Conservation (phyloP, 2,329 filamentous ascomycete species). For the Aspergillus brunneoviolaceus region DNA sequence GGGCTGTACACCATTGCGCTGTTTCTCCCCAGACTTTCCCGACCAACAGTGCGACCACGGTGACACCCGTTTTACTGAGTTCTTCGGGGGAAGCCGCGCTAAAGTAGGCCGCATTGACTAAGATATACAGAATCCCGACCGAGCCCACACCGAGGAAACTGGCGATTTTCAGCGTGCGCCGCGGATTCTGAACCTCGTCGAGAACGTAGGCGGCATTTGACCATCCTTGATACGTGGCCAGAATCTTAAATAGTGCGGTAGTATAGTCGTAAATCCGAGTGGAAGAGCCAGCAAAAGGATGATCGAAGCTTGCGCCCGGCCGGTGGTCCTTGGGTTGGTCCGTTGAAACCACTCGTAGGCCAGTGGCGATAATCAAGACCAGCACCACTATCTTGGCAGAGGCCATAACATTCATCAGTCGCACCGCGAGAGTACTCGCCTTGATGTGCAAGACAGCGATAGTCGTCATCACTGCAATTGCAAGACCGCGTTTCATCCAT, state of each 20-base stretch:
- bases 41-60: conserved; percentile 44
- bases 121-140: conserved; percentile 62
- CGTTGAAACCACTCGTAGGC: conserved; percentile 37
- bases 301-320: conserved; percentile 59
- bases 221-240: conserved; percentile 62
- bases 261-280: conserved; percentile 63
- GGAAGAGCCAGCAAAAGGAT: conserved; percentile 63
- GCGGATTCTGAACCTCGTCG: conserved; percentile 65
- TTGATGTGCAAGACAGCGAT: too few relatives aligned
- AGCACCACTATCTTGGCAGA: too few relatives aligned
- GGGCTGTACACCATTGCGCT: conserved; percentile 52
- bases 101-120: too few relatives aligned
- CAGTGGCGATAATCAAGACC: too few relatives aligned
- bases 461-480: too few relatives aligned
- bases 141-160: conserved; percentile 60
- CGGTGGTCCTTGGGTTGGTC: conserved; percentile 58
- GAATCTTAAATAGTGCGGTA: conserved; percentile 70
- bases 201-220: conserved; percentile 43
- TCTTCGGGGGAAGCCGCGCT: too few relatives aligned
- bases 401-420: too few relatives aligned
- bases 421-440: too few relatives aligned
- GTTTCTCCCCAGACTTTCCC: conserved; percentile 42
- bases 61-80: too few relatives aligned
- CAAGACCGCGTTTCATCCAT: too few relatives aligned
- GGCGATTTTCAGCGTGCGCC: conserved; percentile 64